These are phyloP conservation scores for Solanum hybrid DNA, from an alignment of 305 asterid species.

Conservation along the genomic window DNA sequence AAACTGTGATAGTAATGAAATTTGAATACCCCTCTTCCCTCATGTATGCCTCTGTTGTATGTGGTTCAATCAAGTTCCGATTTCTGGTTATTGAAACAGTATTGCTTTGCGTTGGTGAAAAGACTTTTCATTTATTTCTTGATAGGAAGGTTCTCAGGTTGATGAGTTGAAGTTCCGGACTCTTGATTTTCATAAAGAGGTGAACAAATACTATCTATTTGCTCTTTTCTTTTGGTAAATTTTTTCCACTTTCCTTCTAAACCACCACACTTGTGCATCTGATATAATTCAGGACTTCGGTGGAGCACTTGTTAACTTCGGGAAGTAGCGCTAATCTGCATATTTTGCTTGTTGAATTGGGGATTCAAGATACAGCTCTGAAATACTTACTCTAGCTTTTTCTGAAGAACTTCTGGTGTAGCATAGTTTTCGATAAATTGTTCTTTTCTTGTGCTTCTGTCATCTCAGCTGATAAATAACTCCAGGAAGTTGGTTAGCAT, in stretches of 20 bases:
- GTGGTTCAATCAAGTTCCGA: neutral
- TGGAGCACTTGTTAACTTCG: neutral
- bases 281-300: neutral
- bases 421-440: neutral
- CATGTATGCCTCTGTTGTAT: neutral
- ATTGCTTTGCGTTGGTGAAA: neutral
- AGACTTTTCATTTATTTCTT: neutral
- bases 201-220: neutral
- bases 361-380: neutral
- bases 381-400: neutral
- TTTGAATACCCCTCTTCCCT: neutral
- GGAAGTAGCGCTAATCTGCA: neutral
- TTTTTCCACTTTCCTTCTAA: neutral
- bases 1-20: neutral
- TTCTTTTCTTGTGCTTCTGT: neutral
- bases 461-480: neutral
- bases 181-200: neutral
- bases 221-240: neutral
- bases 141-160: neutral
- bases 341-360: neutral
- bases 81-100: neutral
- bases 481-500: neutral
- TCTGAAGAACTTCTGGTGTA: neutral
- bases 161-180: neutral
- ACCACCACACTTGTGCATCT: neutral